These are phyloP conservation scores for Aspergillus bertholletiae DNA, from an alignment of 495 filamentous ascomycete species.

Conservation along the genomic window DNA sequence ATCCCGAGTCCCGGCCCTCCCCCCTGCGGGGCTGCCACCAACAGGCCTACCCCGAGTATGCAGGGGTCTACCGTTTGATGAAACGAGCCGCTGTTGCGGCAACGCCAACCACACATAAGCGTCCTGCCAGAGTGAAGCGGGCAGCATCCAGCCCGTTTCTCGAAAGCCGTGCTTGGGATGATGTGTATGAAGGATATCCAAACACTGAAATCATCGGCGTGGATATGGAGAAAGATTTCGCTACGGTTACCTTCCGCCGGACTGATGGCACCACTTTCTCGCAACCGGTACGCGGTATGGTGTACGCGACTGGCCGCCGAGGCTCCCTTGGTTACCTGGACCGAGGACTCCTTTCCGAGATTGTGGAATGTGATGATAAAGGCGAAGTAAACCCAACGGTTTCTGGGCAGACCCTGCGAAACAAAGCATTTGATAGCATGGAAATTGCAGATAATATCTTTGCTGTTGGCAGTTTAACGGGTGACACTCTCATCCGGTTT, in stretches of 20 bases:
- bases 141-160: slow-evolving; percentile 43
- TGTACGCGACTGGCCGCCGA: slow-evolving; percentile 61
- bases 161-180: slow-evolving; percentile 46
- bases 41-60: slow-evolving; percentile 65
- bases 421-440: slow-evolving; percentile 48
- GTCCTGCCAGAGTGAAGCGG: slow-evolving; percentile 25
- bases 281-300: slow-evolving; percentile 45
- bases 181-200: slow-evolving; percentile 55
- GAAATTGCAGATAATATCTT: slow-evolving; percentile 56
- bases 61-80: slow-evolving; percentile 61
- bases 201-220: slow-evolving; percentile 52
- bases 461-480: slow-evolving; percentile 60
- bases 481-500: slow-evolving; percentile 63
- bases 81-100: slow-evolving; percentile 45
- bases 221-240: slow-evolving; percentile 25
- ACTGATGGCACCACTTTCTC: slow-evolving; percentile 43
- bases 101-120: slow-evolving; percentile 13
- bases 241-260: slow-evolving; percentile 44
- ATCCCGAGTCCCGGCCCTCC: slow-evolving; percentile 51
- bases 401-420: slow-evolving; percentile 54
- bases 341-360: slow-evolving; percentile 44
- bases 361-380: slow-evolving; percentile 31
- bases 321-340: slow-evolving; percentile 56
- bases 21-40: slow-evolving; percentile 61
- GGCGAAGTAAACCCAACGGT: slow-evolving; percentile 32